These are phyloP conservation scores for Fusarium sulawesiense DNA, from an alignment of 2,329 filamentous ascomycete species.

Conservation along the genomic window DNA sequence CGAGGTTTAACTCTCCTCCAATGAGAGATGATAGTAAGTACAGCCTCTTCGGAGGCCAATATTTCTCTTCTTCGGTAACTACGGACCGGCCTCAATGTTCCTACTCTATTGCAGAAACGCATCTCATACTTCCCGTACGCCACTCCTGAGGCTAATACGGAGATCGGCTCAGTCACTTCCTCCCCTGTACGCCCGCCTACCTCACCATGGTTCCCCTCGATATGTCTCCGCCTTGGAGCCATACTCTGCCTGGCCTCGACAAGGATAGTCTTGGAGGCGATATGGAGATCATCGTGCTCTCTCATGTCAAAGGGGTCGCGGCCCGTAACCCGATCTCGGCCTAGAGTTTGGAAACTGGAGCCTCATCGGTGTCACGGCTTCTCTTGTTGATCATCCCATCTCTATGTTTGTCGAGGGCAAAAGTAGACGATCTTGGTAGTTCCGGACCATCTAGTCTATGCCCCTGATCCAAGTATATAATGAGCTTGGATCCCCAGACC, in stretches of 20 bases:
- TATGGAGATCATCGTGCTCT: not conserved
- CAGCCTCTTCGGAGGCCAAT: constrained; percentile 33
- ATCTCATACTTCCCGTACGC: constrained; percentile 8
- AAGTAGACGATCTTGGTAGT: constrained; percentile 1
- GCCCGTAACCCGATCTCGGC: constrained; percentile 29
- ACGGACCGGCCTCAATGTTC: constrained; percentile 28
- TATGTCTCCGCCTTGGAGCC: constrained; percentile 4
- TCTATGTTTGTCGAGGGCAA: not conserved
- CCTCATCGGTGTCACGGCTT: constrained; percentile 26
- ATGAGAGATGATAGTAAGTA: constrained; percentile 19
- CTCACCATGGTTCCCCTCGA: constrained; percentile 5
- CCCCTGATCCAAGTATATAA: constrained; percentile 30
- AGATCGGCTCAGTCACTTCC: constrained; percentile 10
- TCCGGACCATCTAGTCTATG: not conserved
- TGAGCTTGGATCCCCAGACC: constrained; percentile 11
- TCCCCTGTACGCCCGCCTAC: constrained; percentile 10
- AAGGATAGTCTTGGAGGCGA: not conserved
- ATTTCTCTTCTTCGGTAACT: constrained; percentile 24
- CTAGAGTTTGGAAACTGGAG: constrained; percentile 11
- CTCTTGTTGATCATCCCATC: constrained; percentile 10
- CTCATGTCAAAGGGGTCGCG: constrained; percentile 19
- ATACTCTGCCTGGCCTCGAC: constrained; percentile 9
- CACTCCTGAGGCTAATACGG: constrained; percentile 15
- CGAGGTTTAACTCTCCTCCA: constrained; percentile 18
- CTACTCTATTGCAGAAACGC: constrained; percentile 4